A percentile compares a stretch with the other conserved stretches of the same genome.
phyloP scores from a whole-genome alignment of 495 filamentous ascomycete species.

The Halenospora varia region DNA sequence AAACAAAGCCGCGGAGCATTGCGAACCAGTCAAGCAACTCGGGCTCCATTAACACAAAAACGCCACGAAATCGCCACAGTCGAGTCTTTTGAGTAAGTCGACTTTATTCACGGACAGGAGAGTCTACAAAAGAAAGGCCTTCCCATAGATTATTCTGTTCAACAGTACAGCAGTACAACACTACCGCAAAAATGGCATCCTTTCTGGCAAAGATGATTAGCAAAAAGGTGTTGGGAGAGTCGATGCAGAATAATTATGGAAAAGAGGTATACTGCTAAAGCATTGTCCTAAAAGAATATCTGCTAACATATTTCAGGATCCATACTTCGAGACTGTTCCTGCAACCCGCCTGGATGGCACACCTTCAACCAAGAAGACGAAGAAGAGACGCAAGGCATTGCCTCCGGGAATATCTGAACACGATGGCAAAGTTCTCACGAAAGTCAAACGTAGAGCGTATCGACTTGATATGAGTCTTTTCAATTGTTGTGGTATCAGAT shows the following conservation, averaged over 20 bases:
- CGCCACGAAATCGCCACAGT: conserved; percentile 2
- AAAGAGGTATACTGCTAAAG: conserved; percentile 48
- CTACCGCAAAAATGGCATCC: conserved; percentile 43
- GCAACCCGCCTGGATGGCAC: conserved; percentile 59
- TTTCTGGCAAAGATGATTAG: conserved; percentile 52
- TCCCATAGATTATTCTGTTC: conserved; percentile 1
- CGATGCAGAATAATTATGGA: conserved; percentile 62
- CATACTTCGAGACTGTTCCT: conserved; percentile 70
- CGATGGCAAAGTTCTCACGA: conserved; percentile 73
- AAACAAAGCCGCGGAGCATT: not conserved
- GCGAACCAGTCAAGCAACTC: conserved; percentile 3
- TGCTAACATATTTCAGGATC: conserved; percentile 46
- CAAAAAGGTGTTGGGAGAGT: conserved; percentile 64
- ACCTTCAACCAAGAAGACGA: conserved; percentile 46
- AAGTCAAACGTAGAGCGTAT: conserved; percentile 78
- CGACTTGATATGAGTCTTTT: conserved; percentile 74
- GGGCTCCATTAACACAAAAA: conserved; percentile 2
- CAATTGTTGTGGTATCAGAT: conserved; percentile 67
- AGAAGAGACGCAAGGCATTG: conserved; percentile 63
- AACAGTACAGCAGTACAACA: not conserved
- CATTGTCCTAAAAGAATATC: not conserved
- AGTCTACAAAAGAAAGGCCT: too few relatives aligned
- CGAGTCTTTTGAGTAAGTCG: not conserved
- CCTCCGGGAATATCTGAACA: conserved; percentile 71
- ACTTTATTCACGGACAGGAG: conserved; percentile 2